phyloP scores from a whole-genome alignment of 257 asterid species.

The Catharanthus roseus region DNA sequence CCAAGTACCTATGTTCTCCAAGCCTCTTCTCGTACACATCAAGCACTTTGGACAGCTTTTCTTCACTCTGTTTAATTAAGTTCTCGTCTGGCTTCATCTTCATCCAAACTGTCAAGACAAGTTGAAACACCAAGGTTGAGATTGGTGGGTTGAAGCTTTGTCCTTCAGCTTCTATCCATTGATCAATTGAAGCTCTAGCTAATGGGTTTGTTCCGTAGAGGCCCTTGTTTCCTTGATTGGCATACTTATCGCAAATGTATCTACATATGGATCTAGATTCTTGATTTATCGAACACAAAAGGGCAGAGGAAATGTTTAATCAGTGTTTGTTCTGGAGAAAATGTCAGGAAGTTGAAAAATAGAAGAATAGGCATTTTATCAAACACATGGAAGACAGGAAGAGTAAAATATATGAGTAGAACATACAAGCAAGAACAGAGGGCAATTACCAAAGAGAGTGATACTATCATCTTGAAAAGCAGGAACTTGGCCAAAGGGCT shows the following conservation, averaged over 20 bases:
- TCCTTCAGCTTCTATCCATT: slow-evolving; percentile 69
- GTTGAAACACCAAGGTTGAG: slow-evolving; percentile 55
- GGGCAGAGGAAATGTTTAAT: slow-evolving; percentile 8
- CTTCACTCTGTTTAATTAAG: slow-evolving; percentile 52
- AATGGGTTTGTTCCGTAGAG: slow-evolving; percentile 49
- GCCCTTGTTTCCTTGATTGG: slow-evolving; percentile 46
- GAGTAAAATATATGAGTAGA: not conserved
- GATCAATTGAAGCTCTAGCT: slow-evolving; percentile 71
- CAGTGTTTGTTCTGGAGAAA: not conserved
- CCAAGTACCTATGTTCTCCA: slow-evolving; percentile 59
- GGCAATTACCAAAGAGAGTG: slow-evolving; percentile 51
- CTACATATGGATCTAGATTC: slow-evolving; percentile 67
- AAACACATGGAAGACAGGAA: not conserved
- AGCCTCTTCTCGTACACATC: slow-evolving; percentile 75
- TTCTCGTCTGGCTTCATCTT: slow-evolving; percentile 59
- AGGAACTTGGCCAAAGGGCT: slow-evolving; percentile 91
- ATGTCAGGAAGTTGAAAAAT: not conserved
- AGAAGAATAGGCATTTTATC: not conserved
- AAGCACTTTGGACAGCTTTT: slow-evolving; percentile 61
- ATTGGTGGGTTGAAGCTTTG: slow-evolving; percentile 65
- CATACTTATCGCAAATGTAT: slow-evolving; percentile 54
- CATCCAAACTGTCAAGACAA: slow-evolving; percentile 62
- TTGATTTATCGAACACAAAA: slow-evolving; percentile 12
- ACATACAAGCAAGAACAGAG: not conserved
- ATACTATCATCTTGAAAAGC: slow-evolving; percentile 66